Evolutionary conservation across 331 rosid genomes (phyloP).

Genomic region (Acacia concinna): DNA sequence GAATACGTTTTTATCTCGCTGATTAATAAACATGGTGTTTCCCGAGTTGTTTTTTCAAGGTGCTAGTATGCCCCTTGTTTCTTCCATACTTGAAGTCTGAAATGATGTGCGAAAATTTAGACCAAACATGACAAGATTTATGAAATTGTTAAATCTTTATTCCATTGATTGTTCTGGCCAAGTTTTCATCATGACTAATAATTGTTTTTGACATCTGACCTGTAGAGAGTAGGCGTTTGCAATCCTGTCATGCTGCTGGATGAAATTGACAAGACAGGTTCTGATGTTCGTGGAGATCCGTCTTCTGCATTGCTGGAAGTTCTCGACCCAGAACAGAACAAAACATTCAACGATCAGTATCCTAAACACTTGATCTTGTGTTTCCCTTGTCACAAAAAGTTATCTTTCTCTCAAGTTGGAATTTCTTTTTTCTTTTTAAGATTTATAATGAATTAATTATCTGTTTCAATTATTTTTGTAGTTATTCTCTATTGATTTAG

Average conservation of each 20-base stretch:
- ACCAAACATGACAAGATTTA: constrained; percentile 11
- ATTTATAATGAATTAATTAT: background rate
- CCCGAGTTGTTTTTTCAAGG: background rate
- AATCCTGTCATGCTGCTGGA: constrained; percentile 97
- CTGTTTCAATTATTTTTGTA: constrained; percentile 1
- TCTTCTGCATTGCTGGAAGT: constrained; percentile 97
- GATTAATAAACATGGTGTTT: background rate
- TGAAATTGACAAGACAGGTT: constrained; percentile 97
- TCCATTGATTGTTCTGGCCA: background rate
- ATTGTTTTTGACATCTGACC: constrained; percentile 28
- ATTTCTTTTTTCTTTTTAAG: background rate
- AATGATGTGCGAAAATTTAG: background rate
- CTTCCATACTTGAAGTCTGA: constrained; percentile 6
- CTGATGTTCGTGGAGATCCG: constrained; percentile 98
- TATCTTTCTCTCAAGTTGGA: constrained; percentile 13
- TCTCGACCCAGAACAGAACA: constrained; percentile 97
- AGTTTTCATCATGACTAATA: constrained; percentile 9
- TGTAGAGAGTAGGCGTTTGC: constrained; percentile 80
- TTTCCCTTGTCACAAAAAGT: background rate
- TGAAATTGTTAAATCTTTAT: background rate
- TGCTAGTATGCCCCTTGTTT: background rate
- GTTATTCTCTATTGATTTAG: background rate
- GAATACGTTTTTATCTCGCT: background rate
- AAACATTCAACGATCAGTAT: constrained; percentile 96
- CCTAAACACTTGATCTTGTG: constrained; percentile 46